phyloP scores from a whole-genome alignment of 176 grass and related monocot species.

The Cenchrus purpureus region DNA sequence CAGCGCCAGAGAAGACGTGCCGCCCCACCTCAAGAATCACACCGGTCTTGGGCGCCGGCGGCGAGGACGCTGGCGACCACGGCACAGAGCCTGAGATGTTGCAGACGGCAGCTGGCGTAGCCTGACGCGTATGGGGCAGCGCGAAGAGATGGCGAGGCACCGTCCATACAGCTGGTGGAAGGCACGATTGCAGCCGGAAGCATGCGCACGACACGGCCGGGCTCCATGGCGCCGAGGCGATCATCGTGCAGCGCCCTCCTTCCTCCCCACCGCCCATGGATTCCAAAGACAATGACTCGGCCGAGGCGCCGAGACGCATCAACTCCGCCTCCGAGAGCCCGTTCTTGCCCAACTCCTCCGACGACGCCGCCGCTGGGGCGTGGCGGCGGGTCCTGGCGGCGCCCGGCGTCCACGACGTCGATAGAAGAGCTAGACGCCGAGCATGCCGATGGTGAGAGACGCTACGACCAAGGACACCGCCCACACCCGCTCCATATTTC shows the following conservation, averaged over 20 bases:
- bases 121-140: too few relatives aligned
- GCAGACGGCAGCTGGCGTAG: neutral
- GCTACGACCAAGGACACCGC: slow-evolving; percentile 51
- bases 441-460: slow-evolving; percentile 55
- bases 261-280: slow-evolving; percentile 1
- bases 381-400: neutral
- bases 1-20: slow-evolving; percentile 1
- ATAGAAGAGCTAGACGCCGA: slow-evolving; percentile 59
- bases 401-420: too few relatives aligned
- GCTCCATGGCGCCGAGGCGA: slow-evolving; percentile 59
- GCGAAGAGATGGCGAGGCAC: slow-evolving; percentile 55
- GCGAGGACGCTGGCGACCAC: slow-evolving; percentile 8
- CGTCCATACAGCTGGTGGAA: slow-evolving; percentile 67
- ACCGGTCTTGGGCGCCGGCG: slow-evolving; percentile 24
- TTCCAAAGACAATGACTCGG: too few relatives aligned
- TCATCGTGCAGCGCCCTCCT: too few relatives aligned
- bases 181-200: slow-evolving; percentile 59
- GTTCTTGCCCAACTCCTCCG: slow-evolving; percentile 16
- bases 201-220: slow-evolving; percentile 53
- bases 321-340: slow-evolving; percentile 56
- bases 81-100: too few relatives aligned
- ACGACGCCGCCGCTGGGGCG: neutral
- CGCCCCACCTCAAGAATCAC: slow-evolving; percentile 38
- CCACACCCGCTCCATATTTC: slow-evolving; percentile 50
- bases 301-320: slow-evolving; percentile 21